phyloP scores from a whole-genome alignment of 2,329 filamentous ascomycete species.

The Paecilomyces variotii region DNA sequence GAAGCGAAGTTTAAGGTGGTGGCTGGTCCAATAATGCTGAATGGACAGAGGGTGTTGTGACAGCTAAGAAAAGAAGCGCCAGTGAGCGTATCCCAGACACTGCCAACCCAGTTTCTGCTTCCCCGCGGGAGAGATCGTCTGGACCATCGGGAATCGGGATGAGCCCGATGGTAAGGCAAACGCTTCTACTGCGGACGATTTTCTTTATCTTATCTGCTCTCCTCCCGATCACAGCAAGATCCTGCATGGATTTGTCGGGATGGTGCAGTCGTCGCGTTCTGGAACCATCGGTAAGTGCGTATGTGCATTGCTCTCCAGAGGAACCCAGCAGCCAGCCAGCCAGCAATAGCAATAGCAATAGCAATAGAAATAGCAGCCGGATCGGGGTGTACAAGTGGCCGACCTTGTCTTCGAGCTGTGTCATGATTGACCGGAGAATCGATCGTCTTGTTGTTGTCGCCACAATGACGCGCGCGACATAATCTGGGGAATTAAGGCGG shows the following conservation, averaged over 20 bases:
- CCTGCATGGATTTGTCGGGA: neutral
- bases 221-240: neutral
- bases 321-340: neutral
- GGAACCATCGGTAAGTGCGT: neutral
- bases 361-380: no score
- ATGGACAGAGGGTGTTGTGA: neutral
- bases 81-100: neutral
- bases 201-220: neutral
- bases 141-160: neutral
- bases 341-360: neutral
- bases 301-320: neutral
- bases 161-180: neutral
- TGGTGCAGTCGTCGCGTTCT: neutral
- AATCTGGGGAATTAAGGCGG: neutral
- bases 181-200: neutral
- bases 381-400: no score
- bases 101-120: constrained; percentile 8
- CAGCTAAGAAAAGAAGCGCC: neutral
- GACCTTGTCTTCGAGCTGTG: neutral
- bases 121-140: constrained; percentile 6
- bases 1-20: neutral
- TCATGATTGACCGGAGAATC: neutral
- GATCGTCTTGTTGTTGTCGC: neutral
- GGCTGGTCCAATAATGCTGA: constrained; percentile 10
- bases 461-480: neutral